phyloP scores from a whole-genome alignment of 2,329 filamentous ascomycete genomes.

The Ramularia collo-cygni region DNA sequence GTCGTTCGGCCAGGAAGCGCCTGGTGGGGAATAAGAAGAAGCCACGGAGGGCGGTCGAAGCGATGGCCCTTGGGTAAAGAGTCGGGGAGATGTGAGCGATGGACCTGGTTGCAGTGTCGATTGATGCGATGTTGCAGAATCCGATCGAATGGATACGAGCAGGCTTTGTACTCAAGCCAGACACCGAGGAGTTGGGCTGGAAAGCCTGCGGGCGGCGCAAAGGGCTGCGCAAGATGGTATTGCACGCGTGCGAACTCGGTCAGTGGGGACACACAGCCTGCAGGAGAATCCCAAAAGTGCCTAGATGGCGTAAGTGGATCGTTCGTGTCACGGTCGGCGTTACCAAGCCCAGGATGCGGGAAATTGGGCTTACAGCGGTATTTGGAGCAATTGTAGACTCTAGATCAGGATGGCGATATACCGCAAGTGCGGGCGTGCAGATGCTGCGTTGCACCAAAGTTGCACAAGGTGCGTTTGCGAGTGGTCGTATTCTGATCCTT shows the following conservation, averaged over 20 bases:
- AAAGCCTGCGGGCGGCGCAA: constrained; percentile 19
- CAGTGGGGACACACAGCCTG: constrained; percentile 37
- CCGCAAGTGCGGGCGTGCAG: constrained; percentile 43
- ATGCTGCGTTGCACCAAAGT: constrained; percentile 37
- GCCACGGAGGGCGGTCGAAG: constrained; percentile 27
- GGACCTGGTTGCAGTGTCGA: constrained; percentile 14
- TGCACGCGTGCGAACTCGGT: constrained; percentile 21
- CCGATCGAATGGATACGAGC: constrained; percentile 26
- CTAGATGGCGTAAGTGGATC: constrained; percentile 37
- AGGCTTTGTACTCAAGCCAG: constrained; percentile 33
- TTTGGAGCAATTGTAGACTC: constrained; percentile 27
- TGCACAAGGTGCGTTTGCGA: constrained; percentile 24
- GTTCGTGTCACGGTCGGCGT: constrained; percentile 32
- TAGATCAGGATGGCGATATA: constrained; percentile 31
- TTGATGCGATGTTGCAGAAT: constrained; percentile 23
- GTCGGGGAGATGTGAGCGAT: not conserved
- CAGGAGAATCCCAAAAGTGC: constrained; percentile 38
- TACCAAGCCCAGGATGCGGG: constrained; percentile 29
- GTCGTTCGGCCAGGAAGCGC: constrained; percentile 23
- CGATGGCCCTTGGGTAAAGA: constrained; percentile 5
- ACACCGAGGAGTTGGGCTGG: constrained; percentile 23
- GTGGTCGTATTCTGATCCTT: constrained; percentile 18
- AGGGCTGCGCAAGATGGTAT: constrained; percentile 15
- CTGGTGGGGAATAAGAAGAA: constrained; percentile 25
- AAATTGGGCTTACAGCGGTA: constrained; percentile 32